These are phyloP conservation scores for Ophiostoma himal-ulmi DNA, from an alignment of 2,329 filamentous ascomycete genomes.

Conservation along the genomic window DNA sequence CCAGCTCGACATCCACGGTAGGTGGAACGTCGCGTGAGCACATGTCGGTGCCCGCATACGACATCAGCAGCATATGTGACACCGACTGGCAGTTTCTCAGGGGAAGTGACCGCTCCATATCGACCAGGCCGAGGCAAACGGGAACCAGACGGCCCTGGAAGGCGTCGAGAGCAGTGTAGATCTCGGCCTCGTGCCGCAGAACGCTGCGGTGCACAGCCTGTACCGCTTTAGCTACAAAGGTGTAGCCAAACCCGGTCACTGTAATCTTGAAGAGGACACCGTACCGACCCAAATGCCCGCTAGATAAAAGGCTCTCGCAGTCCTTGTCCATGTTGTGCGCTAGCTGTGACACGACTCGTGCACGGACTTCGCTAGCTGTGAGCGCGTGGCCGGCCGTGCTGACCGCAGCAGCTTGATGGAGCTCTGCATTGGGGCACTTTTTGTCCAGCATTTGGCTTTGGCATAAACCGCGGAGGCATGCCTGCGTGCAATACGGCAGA, in stretches of 20 bases:
- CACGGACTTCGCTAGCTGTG: neutral
- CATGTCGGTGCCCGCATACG: neutral
- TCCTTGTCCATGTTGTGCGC: neutral
- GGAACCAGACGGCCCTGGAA: constrained; percentile 16
- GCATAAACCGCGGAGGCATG: constrained; percentile 16
- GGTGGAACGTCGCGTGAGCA: neutral
- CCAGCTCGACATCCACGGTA: neutral
- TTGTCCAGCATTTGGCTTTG: constrained; percentile 8
- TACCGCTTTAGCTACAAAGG: constrained; percentile 16
- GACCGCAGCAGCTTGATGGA: neutral
- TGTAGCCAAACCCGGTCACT: constrained; percentile 15
- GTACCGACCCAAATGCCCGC: constrained; percentile 12
- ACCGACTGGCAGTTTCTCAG: constrained; percentile 11
- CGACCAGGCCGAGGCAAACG: constrained; percentile 14
- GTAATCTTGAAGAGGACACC: constrained; percentile 19
- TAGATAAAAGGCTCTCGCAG: constrained; percentile 8
- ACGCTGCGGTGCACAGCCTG: neutral
- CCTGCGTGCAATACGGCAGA: constrained; percentile 20
- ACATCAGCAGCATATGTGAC: constrained; percentile 16
- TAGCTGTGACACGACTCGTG: neutral
- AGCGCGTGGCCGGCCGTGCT: neutral
- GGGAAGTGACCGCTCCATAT: constrained; percentile 2
- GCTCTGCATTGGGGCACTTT: constrained; percentile 18
- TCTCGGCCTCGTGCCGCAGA: constrained; percentile 4
- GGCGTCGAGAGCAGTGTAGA: neutral